A percentile compares a stretch with the other conserved stretches of the same genome.
These are phyloP conservation scores for Termitomyces sp. DNA, from an alignment of 768 basidiomycete genomes.

Conservation along the genomic window DNA sequence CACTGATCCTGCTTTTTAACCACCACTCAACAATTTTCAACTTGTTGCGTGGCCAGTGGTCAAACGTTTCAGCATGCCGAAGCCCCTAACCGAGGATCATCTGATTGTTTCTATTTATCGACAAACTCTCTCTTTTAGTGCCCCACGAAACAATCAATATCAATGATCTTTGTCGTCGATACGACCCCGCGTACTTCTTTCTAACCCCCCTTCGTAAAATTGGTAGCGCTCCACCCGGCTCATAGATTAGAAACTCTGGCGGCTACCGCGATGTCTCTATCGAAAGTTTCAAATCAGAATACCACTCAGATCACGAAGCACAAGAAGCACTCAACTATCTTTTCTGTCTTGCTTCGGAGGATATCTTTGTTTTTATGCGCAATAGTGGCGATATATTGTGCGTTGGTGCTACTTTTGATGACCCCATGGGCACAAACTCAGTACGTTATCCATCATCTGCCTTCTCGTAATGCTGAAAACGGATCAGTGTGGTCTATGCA, in stretches of 20 bases:
- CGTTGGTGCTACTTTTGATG: constrained; percentile 26
- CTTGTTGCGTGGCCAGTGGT: no score
- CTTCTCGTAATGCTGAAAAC: not conserved
- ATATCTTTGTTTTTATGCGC: not conserved
- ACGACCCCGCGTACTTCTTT: not conserved
- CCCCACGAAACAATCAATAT: not conserved
- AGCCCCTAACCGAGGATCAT: not conserved
- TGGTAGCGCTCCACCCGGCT: not conserved
- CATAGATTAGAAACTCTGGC: not conserved
- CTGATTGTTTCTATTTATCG: not conserved
- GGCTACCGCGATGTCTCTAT: not conserved
- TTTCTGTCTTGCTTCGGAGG: not conserved
- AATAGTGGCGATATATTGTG: constrained; percentile 12
- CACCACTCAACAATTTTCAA: no score
- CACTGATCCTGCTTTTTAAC: no score
- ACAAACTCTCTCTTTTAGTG: not conserved
- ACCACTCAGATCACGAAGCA: not conserved
- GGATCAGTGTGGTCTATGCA: constrained; percentile 29
- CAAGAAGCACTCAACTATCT: not conserved
- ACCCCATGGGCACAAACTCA: constrained; percentile 33
- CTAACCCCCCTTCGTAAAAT: not conserved
- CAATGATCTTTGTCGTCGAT: not conserved
- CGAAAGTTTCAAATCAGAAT: not conserved
- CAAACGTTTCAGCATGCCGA: no score
- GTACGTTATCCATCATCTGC: constrained; percentile 14